Conservation (phyloP, 208 protist genomes). For the Acanthamoeba triangularis region DNA sequence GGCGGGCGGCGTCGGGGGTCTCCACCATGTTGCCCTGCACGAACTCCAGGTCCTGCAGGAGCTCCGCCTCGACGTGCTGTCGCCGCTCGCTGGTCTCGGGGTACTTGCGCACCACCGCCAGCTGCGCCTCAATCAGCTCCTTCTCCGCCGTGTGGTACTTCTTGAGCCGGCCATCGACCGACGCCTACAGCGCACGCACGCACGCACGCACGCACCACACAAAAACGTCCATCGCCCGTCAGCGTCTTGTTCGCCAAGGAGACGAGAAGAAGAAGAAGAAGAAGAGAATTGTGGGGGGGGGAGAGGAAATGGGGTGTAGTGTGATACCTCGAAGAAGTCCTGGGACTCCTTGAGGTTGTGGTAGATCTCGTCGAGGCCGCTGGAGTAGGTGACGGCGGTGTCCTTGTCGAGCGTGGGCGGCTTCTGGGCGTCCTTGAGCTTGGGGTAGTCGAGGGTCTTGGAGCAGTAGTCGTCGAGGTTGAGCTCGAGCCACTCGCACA, state of each 20-base stretch:
- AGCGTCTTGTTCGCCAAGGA: no score
- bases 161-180: constrained; percentile 37
- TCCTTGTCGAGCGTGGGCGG: constrained; percentile 31
- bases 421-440: constrained; percentile 62
- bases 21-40: constrained; percentile 66
- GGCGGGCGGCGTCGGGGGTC: not conserved
- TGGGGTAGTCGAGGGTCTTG: constrained; percentile 67
- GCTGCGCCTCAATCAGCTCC: constrained; percentile 53
- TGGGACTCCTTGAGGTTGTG: constrained; percentile 67
- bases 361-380: constrained; percentile 43
- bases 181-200: not conserved
- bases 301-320: no score
- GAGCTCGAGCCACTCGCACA: constrained; percentile 71
- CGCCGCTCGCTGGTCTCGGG: constrained; percentile 46
- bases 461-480: constrained; percentile 60
- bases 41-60: constrained; percentile 53
- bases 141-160: constrained; percentile 63
- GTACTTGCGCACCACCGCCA: constrained; percentile 47
- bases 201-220: no score
- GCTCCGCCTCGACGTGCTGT: constrained; percentile 47
- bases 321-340: constrained; percentile 44
- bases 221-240: no score
- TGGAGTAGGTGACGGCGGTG: constrained; percentile 7
- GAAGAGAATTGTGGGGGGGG: no score
- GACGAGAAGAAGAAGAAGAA: no score